These are phyloP conservation scores for Saturnispora serradocipensis DNA, from an alignment of 805 yeast species.

Conservation along the genomic window DNA sequence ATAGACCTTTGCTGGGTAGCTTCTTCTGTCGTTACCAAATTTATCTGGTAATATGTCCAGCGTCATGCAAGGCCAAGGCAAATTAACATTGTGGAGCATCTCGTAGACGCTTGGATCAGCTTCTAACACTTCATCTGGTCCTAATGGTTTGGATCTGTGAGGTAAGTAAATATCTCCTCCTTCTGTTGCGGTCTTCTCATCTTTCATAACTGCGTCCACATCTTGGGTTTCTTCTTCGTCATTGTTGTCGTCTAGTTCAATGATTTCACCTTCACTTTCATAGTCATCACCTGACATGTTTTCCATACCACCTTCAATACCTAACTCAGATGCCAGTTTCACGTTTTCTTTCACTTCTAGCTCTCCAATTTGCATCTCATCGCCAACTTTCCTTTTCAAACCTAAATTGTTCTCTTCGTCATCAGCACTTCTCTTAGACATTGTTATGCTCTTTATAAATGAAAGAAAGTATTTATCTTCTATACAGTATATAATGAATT, in stretches of 20 bases:
- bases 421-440: conserved; percentile 30
- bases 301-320: conserved; percentile 60
- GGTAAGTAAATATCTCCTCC: conserved; percentile 57
- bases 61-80: conserved; percentile 97
- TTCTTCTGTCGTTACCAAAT: conserved; percentile 80
- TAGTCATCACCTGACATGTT: conserved; percentile 86
- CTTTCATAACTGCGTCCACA: conserved; percentile 35
- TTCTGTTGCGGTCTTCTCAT: conserved; percentile 19
- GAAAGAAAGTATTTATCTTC: not conserved
- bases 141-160: conserved; percentile 79
- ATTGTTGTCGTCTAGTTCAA: conserved; percentile 60
- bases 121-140: conserved; percentile 91
- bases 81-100: conserved; percentile 87
- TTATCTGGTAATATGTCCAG: conserved; percentile 81
- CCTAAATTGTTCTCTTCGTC: conserved; percentile 15
- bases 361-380: conserved; percentile 23
- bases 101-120: conserved; percentile 95
- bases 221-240: conserved; percentile 32
- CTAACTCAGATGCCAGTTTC: conserved; percentile 60
- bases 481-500: not conserved
- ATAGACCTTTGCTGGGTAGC: conserved; percentile 79
- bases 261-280: conserved; percentile 84
- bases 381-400: conserved; percentile 12
- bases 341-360: conserved; percentile 28
- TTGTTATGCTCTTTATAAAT: conserved; percentile 7